phyloP scores from a whole-genome alignment of 1,284 basidiomycete species.

The Chondrostereum purpureum region DNA sequence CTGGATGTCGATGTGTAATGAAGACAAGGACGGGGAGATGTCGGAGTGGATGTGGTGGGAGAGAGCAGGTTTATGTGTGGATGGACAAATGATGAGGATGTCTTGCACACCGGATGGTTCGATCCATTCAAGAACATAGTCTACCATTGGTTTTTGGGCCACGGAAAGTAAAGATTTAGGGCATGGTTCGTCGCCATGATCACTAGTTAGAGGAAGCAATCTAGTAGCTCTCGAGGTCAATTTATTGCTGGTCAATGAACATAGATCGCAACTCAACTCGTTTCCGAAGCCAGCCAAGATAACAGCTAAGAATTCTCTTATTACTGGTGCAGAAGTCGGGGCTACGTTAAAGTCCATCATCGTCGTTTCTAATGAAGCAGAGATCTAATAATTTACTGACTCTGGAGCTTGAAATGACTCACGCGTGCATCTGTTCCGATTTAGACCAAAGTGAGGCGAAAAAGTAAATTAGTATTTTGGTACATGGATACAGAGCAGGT shows the following conservation, averaged over 20 bases:
- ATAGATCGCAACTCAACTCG: too few species aligned
- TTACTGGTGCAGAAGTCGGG: not conserved
- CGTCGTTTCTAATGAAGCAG: not conserved
- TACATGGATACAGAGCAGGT: too few species aligned
- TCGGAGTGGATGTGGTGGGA: constrained; percentile 78
- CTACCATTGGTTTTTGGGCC: constrained; percentile 82
- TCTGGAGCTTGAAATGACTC: not conserved
- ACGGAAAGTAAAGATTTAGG: constrained; percentile 85
- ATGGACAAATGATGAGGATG: constrained; percentile 79
- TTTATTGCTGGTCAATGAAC: too few species aligned
- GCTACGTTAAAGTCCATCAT: not conserved
- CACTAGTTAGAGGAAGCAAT: constrained; percentile 63
- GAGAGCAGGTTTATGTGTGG: constrained; percentile 65
- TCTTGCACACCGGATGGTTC: constrained; percentile 84
- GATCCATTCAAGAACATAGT: constrained; percentile 80
- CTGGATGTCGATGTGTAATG: constrained; percentile 66
- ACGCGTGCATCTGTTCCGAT: too few species aligned
- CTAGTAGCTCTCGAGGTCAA: too few species aligned
- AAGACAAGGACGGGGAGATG: constrained; percentile 48
- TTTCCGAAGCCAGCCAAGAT: constrained; percentile 84
- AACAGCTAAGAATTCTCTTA: constrained; percentile 75
- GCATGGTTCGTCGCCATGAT: constrained; percentile 68
- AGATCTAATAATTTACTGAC: not conserved
- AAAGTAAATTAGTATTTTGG: too few species aligned
- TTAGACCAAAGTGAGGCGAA: too few species aligned